Conservation (phyloP, 352 stramenopile species). For the Pilasporangium apinafurcum region DNA sequence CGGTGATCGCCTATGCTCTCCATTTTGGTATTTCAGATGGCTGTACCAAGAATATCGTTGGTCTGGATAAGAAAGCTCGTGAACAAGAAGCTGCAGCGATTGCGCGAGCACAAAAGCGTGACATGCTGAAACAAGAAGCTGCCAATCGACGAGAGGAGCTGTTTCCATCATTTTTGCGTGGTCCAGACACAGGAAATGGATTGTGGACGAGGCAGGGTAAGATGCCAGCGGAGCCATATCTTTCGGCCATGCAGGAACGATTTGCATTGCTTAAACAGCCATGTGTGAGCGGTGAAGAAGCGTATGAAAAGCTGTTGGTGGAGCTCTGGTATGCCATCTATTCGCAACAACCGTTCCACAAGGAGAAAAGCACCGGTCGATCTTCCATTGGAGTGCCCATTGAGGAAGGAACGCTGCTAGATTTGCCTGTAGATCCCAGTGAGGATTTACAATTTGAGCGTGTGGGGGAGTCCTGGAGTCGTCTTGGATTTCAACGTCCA, state of each 20-base stretch:
- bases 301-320: constrained; percentile 55
- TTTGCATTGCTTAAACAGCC: constrained; percentile 66
- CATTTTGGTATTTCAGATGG: constrained; percentile 77
- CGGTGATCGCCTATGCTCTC: constrained; percentile 73
- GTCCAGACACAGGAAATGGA: constrained; percentile 13
- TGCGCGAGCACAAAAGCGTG: constrained; percentile 61
- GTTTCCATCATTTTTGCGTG: constrained; percentile 39
- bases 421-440: background rate
- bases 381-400: constrained; percentile 11
- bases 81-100: constrained; percentile 76
- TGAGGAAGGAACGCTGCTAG: constrained; percentile 1
- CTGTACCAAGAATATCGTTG: constrained; percentile 60
- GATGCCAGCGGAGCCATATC: constrained; percentile 45
- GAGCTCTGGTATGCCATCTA: constrained; percentile 72
- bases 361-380: constrained; percentile 7
- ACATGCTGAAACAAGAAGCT: constrained; percentile 56
- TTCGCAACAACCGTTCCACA: constrained; percentile 27
- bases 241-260: constrained; percentile 59
- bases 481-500: constrained; percentile 75
- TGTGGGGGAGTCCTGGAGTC: constrained; percentile 70
- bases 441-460: constrained; percentile 49
- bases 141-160: constrained; percentile 30
- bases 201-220: constrained; percentile 59
- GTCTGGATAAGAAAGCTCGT: constrained; percentile 64
- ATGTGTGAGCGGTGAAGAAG: constrained; percentile 51